Base-by-base conservation (phyloP, 139 green algal genomes). In the Chlamydomonas sphaeroides region DNA sequence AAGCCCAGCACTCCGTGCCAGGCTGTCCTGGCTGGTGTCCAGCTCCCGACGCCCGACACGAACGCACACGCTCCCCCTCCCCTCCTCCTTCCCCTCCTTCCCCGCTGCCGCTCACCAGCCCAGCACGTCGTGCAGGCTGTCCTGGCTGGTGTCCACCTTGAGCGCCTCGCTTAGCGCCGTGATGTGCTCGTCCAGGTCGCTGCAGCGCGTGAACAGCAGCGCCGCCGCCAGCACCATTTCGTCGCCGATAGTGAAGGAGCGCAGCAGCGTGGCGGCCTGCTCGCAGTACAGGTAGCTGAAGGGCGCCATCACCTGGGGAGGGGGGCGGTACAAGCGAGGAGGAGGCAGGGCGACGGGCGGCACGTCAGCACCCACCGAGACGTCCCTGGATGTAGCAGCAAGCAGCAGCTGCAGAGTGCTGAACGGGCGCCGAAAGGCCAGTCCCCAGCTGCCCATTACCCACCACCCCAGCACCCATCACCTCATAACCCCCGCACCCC, bases 171-270 rank as follows among this genome's bases (percentile, higher is more conserved):
- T 49, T 2, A 77, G 48, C 32, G 25, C 79, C 67, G 49, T 67
- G 66, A 65, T 85, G 79, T 49, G 71, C 32, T 76, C 68, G 45
- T 78, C 57, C 32, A 75, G 67, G 66, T 92, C 90, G 4, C 77
- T 59, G 32, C 82, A 86, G 33, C 89, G 88, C 25, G 87, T 91
- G 80, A 91, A 92, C 42, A 95, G 83, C 69, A 92, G 41, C 3
- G 88, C 80, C 0, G 91, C 88, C 18, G 89, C 89, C 35, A 85
- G 62, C 45, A 53, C 45, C 45, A 87, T 72, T 76, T 94, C 90
- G 33, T 90, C 81, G 17, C 88, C 88, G 39, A 92, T 88, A 65
- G 79, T 73, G 62, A 94, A 94, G 61, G 65, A 86, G 53, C 48
- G 30, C 51, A 94, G 49, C 32, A 93, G 63, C 6, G 73, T 42